phyloP scores from a whole-genome alignment of 2,329 filamentous ascomycete genomes.

The Xylariaceae sp. region DNA sequence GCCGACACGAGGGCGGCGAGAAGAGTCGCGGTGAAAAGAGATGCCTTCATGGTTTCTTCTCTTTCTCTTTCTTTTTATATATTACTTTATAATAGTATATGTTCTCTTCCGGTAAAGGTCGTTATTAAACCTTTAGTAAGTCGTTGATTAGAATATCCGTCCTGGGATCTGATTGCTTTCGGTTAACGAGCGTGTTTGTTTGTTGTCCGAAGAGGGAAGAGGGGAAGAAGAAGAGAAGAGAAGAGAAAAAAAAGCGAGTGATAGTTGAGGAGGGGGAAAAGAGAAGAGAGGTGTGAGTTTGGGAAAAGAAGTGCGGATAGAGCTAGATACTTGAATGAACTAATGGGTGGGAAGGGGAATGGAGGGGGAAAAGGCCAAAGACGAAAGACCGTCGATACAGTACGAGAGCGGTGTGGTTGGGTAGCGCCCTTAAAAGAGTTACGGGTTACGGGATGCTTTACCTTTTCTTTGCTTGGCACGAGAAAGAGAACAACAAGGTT shows the following conservation, averaged over 20 bases:
- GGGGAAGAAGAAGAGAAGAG: too few relatives aligned
- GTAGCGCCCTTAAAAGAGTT: slow-evolving; percentile 1
- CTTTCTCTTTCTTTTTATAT: not conserved
- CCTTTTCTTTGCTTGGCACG: slow-evolving; percentile 3
- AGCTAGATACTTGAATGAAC: too few relatives aligned
- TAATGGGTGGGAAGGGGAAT: too few relatives aligned
- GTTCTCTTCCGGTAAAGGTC: not conserved
- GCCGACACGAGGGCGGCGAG: slow-evolving; percentile 21
- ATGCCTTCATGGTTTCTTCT: slow-evolving; percentile 23
- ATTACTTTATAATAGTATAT: too few relatives aligned
- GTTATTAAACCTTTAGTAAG: not conserved
- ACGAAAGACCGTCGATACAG: not conserved
- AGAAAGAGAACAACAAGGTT: slow-evolving; percentile 2
- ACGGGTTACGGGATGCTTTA: not conserved
- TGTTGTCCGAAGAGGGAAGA: too few relatives aligned
- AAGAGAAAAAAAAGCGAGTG: not conserved
- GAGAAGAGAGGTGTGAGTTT: too few relatives aligned
- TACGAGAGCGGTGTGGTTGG: not conserved
- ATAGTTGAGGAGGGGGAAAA: too few relatives aligned
- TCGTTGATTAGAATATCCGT: too few relatives aligned
- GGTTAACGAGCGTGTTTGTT: slow-evolving; percentile 4
- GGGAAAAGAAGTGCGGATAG: not conserved
- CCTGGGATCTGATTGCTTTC: not conserved
- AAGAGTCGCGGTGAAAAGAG: slow-evolving; percentile 23
- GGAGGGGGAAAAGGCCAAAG: too few relatives aligned